Base-by-base conservation (phyloP, 345 rosid species). In the Acer yangbiense region DNA sequence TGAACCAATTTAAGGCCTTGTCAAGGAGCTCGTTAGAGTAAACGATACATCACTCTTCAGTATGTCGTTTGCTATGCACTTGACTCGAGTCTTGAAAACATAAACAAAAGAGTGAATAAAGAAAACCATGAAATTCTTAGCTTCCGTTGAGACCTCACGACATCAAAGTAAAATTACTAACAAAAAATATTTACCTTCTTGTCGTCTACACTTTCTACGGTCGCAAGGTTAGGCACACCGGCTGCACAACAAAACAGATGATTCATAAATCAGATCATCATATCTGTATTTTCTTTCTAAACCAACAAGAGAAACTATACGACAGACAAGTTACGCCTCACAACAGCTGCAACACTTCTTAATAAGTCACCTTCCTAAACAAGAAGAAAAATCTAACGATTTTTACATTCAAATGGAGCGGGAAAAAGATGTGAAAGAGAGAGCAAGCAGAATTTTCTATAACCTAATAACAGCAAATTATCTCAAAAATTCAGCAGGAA, bases 191-290 rank as follows among this genome's bases (percentile, higher is more conserved):
- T 71, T 80, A 94, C 99, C 97, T 96, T 96, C 80, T 89, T 88
- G 86, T 92, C 93, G 39, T 96, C 99, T 3, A 96, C 90, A 69
- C 87, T 92, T 84, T 96, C 99, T 35, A 96, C 97, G 91, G 85
- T 84, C 2, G 84, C 91, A 81, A 94, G 97, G 82, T 96, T 96
- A 11, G 94, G 97, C 16, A 94, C 98, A 81, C 90, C 94, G 80
- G 90, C 98, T 96, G 88, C 87, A 75, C 66, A 82, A 35, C 39
- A 77, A 2, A 76, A 35, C 20, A 75, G 62, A 73, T n/a, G 57
- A 3, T 7, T 39, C 21, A 60, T 2, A 23, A 4, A 64, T 65
- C 44, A 66, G 25, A 46, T 35, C 67, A 68, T 29, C 48, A 57
- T 3, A 50, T 57, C 55, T 0, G n/a, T 14, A 21, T 60, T 46